Evolutionary conservation across 1,284 basidiomycete species (phyloP).

Genomic region (Heterobasidion occidentale): DNA sequence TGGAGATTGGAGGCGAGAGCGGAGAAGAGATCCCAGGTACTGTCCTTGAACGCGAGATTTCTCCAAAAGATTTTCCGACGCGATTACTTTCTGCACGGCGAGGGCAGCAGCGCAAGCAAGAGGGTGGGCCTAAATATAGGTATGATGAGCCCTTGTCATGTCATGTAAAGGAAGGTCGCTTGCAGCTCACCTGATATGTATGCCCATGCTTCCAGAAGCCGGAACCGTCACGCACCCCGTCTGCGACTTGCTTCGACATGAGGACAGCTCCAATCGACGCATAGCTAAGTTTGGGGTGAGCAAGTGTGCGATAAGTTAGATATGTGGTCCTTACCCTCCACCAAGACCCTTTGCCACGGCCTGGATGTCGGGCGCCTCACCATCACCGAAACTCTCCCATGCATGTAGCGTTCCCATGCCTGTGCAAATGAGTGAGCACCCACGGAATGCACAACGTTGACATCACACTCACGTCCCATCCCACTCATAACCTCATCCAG

Average conservation of each 20-base stretch:
- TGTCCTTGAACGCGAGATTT: slow-evolving; percentile 58
- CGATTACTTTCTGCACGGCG: slow-evolving; percentile 72
- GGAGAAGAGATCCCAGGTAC: slow-evolving; percentile 51
- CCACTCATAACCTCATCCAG: slow-evolving; percentile 86
- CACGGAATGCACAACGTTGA: too few relatives aligned
- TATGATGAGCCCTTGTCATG: neutral
- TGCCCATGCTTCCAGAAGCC: slow-evolving; percentile 80
- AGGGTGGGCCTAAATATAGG: slow-evolving; percentile 50
- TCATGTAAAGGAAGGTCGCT: neutral
- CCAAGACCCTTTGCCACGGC: slow-evolving; percentile 82
- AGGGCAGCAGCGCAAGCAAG: slow-evolving; percentile 70
- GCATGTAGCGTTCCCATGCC: slow-evolving; percentile 81
- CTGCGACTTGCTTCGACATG: slow-evolving; percentile 62
- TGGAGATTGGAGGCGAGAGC: slow-evolving; percentile 42
- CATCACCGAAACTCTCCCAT: slow-evolving; percentile 79
- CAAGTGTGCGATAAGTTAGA: neutral
- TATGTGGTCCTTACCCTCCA: slow-evolving; percentile 52
- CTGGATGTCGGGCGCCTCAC: slow-evolving; percentile 71
- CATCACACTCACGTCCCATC: slow-evolving; percentile 60
- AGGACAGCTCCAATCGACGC: slow-evolving; percentile 78
- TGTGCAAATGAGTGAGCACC: slow-evolving; percentile 16
- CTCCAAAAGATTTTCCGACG: slow-evolving; percentile 58
- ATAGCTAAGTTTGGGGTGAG: slow-evolving; percentile 41
- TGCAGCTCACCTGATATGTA: slow-evolving; percentile 62
- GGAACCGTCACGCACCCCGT: slow-evolving; percentile 56